phyloP scores from a whole-genome alignment of 129 eudicot species.

The Lactuca saligna region DNA sequence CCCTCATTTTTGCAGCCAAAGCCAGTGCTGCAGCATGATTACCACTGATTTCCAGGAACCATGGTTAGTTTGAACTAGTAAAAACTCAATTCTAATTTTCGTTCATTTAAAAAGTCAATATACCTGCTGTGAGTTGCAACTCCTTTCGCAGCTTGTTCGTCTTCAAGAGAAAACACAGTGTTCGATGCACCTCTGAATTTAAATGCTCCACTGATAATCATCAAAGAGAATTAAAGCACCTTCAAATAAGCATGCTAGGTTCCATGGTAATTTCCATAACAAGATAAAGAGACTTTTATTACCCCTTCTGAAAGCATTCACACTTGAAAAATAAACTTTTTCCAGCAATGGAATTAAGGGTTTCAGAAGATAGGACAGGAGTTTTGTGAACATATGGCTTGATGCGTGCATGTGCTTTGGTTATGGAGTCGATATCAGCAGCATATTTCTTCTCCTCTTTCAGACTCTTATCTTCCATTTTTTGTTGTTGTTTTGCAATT shows the following conservation, averaged over 20 bases:
- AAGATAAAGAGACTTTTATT: conserved; percentile 23
- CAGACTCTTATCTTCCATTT: conserved; percentile 45
- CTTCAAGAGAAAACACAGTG: conserved; percentile 75
- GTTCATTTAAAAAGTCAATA: background rate
- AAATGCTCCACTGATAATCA: conserved; percentile 79
- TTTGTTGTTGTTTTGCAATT: conserved; percentile 1
- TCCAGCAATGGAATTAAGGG: conserved; percentile 69
- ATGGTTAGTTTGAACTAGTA: background rate
- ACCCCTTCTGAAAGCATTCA: conserved; percentile 98
- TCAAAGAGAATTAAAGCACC: conserved; percentile 20
- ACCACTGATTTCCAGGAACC: conserved; percentile 52
- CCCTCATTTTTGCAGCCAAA: conserved; percentile 88
- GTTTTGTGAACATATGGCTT: conserved; percentile 59
- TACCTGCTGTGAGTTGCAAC: conserved; percentile 99
- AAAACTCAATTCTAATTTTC: background rate
- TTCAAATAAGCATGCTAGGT: conserved; percentile 3
- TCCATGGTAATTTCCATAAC: background rate
- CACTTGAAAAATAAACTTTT: conserved; percentile 82
- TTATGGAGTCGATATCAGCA: conserved; percentile 75
- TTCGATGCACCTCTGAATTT: conserved; percentile 96
- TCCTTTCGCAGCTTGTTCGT: conserved; percentile 80
- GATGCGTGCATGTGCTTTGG: conserved; percentile 71
- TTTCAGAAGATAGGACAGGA: conserved; percentile 80
- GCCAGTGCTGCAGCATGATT: conserved; percentile 98
- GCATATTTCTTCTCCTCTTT: conserved; percentile 53